These are phyloP conservation scores for Tylopilus intermedius DNA, from an alignment of 768 basidiomycete genomes.

Conservation along the genomic window DNA sequence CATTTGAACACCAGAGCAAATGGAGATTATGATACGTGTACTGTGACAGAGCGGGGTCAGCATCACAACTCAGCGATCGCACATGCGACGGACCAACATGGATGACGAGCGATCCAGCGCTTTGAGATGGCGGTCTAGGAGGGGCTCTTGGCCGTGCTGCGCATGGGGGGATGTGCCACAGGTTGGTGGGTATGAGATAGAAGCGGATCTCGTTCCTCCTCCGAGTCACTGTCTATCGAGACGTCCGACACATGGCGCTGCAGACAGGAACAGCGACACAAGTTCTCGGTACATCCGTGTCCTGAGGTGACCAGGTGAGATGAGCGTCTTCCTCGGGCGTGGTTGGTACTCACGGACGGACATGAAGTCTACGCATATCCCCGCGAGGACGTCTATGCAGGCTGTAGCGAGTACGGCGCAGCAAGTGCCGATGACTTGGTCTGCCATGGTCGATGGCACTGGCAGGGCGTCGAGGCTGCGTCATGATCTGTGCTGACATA, in stretches of 20 bases:
- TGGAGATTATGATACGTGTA: neutral
- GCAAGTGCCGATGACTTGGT: slow-evolving; percentile 20
- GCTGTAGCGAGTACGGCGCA: slow-evolving; percentile 12
- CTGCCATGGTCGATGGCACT: slow-evolving; percentile 11
- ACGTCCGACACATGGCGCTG: neutral
- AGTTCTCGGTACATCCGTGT: slow-evolving; percentile 21
- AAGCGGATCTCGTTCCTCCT: slow-evolving; percentile 20
- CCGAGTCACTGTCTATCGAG: slow-evolving; percentile 2
- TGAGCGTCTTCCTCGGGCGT: neutral
- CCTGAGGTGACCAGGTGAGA: slow-evolving; percentile 8
- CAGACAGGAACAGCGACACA: slow-evolving; percentile 22
- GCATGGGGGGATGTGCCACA: slow-evolving; percentile 23
- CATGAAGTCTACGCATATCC: slow-evolving; percentile 21
- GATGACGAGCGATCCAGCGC: neutral
- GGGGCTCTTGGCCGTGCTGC: neutral
- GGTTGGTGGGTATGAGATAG: slow-evolving; percentile 18
- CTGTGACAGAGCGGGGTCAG: neutral
- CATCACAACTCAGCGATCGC: neutral
- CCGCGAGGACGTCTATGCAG: slow-evolving; percentile 21
- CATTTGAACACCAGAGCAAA: neutral
- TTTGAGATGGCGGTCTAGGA: neutral
- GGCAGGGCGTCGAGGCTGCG: too few species aligned
- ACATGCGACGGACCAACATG: neutral
- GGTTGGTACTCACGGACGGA: slow-evolving; percentile 18
- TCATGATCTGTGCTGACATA: slow-evolving; percentile 14